Conservation (phyloP, 768 basidiomycete genomes). For the Podaxis pistillaris region DNA sequence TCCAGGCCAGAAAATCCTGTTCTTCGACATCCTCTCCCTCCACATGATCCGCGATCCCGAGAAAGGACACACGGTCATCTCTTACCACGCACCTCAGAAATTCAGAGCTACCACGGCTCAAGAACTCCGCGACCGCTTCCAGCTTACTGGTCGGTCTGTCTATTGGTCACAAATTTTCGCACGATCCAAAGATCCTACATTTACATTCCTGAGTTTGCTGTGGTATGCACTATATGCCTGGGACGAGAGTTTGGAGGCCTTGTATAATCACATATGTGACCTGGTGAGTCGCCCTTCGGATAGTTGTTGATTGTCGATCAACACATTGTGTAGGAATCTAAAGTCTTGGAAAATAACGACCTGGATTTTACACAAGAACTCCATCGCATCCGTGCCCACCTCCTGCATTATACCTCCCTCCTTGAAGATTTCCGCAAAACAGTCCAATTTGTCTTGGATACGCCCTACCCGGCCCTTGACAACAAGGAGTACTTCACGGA, state of each 20-base stretch:
- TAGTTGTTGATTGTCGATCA: neutral
- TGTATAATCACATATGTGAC: conserved; percentile 41
- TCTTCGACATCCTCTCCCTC: conserved; percentile 38
- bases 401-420: conserved; percentile 47
- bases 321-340: conserved; percentile 34
- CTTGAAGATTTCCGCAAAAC: conserved; percentile 47
- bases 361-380: conserved; percentile 42
- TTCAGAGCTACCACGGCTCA: conserved; percentile 28
- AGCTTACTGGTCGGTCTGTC: conserved; percentile 32
- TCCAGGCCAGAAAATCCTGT: conserved; percentile 24
- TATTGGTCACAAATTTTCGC: conserved; percentile 35
- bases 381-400: conserved; percentile 51
- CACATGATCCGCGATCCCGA: conserved; percentile 33
- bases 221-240: conserved; percentile 55
- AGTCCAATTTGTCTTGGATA: conserved; percentile 41
- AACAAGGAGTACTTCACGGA: conserved; percentile 11
- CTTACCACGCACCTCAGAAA: conserved; percentile 33
- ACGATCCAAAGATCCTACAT: conserved; percentile 44
- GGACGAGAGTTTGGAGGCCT: conserved; percentile 47
- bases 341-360: conserved; percentile 26
- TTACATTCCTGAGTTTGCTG: conserved; percentile 42
- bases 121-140: conserved; percentile 35
- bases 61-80: conserved; percentile 38
- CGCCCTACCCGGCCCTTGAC: conserved; percentile 38
- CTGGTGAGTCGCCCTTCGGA: conserved; percentile 32